Base-by-base conservation (phyloP, 441 rosid species). In the Metrosideros polymorpha region DNA sequence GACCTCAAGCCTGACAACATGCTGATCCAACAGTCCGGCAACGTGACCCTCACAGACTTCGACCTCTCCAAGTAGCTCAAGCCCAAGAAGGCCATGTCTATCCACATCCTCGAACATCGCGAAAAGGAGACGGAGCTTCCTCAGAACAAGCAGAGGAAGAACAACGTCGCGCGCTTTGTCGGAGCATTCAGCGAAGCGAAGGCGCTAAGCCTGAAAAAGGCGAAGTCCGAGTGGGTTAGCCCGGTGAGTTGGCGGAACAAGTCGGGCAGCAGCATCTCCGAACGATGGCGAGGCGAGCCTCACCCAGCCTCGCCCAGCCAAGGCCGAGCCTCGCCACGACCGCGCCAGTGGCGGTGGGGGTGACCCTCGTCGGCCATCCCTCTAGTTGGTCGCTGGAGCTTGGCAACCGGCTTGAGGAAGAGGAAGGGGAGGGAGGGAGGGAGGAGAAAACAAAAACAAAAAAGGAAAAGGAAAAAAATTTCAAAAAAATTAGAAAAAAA, bases 1-100 rank as follows among this genome's bases (percentile, higher is more conserved):
- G 99, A 97, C 88, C 89, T 97, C 84, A 97, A 97, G 93, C 99
- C 99, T 0, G 99, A 97, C 87, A 97, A 97, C 87, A 87, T 96
- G 47, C 92, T 97, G 66, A 86, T 97, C 50, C 99, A 94, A 90
- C 91, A 88, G 39, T 92, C 98, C 12, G 99, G 99, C 89, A 99
- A 97, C 93, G 94, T 94, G 56, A 96, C 96, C 63, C 93, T 97
- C 88, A 95, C 99, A 42, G 99, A 97, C 90, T 97, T 97, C 89
- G 99, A 97, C 89, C 99, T 97, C 84, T 97, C 97, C 4, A 93
- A 97, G 30, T 86, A 88, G 82, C 45, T 91, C 93, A 29, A 86
- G 52, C n/a, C 91, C 86, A 61, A 89, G 88, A 51, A 88, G 91
- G 84, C 75, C 83, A 39, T 88, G 82, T 35, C 85, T 87, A 86